These are phyloP conservation scores for Westerdykella sp. DNA, from an alignment of 2,329 filamentous ascomycete species.

Conservation along the genomic window DNA sequence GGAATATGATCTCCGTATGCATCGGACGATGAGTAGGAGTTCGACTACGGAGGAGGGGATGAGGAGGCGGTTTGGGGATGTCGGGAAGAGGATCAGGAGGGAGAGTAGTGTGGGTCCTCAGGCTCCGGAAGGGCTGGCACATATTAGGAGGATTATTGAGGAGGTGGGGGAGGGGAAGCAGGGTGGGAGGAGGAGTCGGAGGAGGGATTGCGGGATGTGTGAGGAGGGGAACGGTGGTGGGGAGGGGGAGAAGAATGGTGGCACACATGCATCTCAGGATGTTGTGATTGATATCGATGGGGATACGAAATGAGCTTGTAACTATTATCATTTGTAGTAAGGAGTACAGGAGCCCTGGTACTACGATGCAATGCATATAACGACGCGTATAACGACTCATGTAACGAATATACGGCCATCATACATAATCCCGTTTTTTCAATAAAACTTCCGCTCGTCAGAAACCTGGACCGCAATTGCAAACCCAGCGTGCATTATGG, in stretches of 20 bases:
- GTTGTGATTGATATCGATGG: background rate
- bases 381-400: no score
- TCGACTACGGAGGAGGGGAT: conserved; percentile 27
- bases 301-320: background rate
- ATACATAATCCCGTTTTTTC: no score
- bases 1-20: background rate
- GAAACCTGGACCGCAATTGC: no score
- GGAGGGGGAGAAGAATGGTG: background rate
- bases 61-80: conserved; percentile 15
- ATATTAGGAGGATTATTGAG: conserved; percentile 27
- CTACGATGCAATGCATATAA: no score
- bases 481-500: no score
- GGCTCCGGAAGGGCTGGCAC: conserved; percentile 15
- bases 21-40: conserved; percentile 14
- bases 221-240: background rate
- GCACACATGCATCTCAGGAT: background rate
- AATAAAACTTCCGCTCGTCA: no score
- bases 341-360: no score
- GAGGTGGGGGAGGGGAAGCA: conserved; percentile 23
- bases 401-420: no score
- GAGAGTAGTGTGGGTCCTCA: conserved; percentile 6
- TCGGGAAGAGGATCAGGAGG: background rate
- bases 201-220: background rate
- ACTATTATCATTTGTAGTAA: no score
- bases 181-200: background rate